phyloP scores from a whole-genome alignment of 1,284 basidiomycete genomes.

The Boletellus deceptivus region DNA sequence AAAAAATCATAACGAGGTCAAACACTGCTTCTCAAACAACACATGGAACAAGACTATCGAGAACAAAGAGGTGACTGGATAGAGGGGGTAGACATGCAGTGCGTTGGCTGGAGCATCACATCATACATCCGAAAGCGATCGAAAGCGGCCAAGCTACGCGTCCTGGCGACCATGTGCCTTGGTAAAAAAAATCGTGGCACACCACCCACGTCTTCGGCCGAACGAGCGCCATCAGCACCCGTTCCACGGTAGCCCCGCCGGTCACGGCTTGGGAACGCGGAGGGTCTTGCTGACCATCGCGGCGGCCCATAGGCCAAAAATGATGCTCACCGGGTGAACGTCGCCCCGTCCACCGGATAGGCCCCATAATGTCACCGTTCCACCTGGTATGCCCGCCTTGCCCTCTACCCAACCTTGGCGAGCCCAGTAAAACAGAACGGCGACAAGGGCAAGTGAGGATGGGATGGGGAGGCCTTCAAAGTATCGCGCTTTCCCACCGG shows the following conservation, averaged over 20 bases:
- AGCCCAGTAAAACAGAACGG: constrained; percentile 79
- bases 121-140: constrained; percentile 15
- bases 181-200: constrained; percentile 3
- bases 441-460: constrained; percentile 82
- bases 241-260: not conserved
- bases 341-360: constrained; percentile 72
- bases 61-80: not conserved
- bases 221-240: not conserved
- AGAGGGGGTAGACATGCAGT: not conserved
- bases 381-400: constrained; percentile 72
- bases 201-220: not conserved
- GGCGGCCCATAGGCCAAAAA: constrained; percentile 84
- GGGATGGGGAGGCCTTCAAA: constrained; percentile 99
- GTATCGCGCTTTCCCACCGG: constrained; percentile 85
- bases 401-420: constrained; percentile 82
- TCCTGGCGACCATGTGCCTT: not conserved
- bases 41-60: not conserved
- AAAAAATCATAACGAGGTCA: not conserved
- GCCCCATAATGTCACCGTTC: constrained; percentile 73
- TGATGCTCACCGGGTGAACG: constrained; percentile 69
- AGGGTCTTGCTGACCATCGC: constrained; percentile 97
- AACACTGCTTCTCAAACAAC: not conserved
- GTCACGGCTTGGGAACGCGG: constrained; percentile 73
- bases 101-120: constrained; percentile 6
- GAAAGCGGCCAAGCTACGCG: constrained; percentile 4